A percentile compares a stretch with the other conserved stretches of the same genome.
Conservation (phyloP, 495 filamentous ascomycete species). For the Podospora conica region DNA sequence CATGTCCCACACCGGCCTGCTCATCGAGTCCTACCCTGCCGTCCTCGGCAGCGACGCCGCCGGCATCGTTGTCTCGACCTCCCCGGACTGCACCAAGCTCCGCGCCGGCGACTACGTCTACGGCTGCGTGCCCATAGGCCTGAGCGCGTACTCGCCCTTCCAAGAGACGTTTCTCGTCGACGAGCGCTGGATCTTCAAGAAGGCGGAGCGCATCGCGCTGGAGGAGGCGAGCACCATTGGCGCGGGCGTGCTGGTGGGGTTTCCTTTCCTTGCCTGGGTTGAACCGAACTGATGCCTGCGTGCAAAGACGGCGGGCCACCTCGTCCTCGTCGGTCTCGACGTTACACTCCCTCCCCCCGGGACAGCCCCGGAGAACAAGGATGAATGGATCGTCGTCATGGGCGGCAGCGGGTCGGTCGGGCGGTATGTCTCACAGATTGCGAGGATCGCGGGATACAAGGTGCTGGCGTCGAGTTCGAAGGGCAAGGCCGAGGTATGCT, state of each 20-base stretch:
- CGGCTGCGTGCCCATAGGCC: slow-evolving; percentile 39
- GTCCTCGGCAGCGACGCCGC: slow-evolving; percentile 60
- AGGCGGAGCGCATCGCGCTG: slow-evolving; percentile 21
- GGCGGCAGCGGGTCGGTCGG: slow-evolving; percentile 41
- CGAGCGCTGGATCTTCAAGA: slow-evolving; percentile 32
- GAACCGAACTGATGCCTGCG: neutral
- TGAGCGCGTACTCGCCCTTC: slow-evolving; percentile 33
- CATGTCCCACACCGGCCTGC: slow-evolving; percentile 21
- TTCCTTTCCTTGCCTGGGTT: neutral
- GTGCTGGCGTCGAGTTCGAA: slow-evolving; percentile 38
- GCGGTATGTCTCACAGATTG: slow-evolving; percentile 36
- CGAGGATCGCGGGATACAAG: slow-evolving; percentile 35
- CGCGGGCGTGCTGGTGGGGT: slow-evolving; percentile 31
- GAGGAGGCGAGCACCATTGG: slow-evolving; percentile 37
- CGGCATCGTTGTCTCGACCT: slow-evolving; percentile 54
- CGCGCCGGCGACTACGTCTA: slow-evolving; percentile 33
- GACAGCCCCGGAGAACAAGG: slow-evolving; percentile 16
- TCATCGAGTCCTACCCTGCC: slow-evolving; percentile 18
- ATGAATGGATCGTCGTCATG: slow-evolving; percentile 40
- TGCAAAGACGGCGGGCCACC: slow-evolving; percentile 24
- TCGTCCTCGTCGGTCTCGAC: slow-evolving; percentile 21
- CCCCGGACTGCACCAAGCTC: slow-evolving; percentile 42
- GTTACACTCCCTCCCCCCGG: slow-evolving; percentile 24
- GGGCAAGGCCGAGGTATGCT: slow-evolving; percentile 25
- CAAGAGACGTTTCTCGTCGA: slow-evolving; percentile 46